Percentiles rank a stretch among this genome's conserved stretches.
Conservation (phyloP, 352 stramenopile genomes). For the Phytophthora fragariaefolia region DNA sequence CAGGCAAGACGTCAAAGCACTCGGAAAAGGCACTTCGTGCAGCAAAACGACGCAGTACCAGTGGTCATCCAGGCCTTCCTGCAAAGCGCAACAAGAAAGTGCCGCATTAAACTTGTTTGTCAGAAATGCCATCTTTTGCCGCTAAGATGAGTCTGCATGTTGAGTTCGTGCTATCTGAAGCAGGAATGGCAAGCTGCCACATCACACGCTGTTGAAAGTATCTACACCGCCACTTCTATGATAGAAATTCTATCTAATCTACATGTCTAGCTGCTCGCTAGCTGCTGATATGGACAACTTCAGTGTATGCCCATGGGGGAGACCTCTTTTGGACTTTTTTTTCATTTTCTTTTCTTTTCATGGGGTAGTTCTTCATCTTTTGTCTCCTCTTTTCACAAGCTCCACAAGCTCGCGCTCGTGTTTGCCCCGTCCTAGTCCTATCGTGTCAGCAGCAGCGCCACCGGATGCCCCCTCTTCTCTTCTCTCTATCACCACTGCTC, state of each 20-base stretch:
- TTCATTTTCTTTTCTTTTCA: constrained; percentile 36
- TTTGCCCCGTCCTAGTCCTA: constrained; percentile 25
- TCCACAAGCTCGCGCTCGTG: constrained; percentile 5
- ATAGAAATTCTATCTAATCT: constrained; percentile 29
- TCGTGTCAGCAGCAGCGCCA: not conserved
- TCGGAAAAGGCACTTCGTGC: constrained; percentile 58
- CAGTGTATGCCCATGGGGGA: constrained; percentile 25
- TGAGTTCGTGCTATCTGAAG: too few species aligned
- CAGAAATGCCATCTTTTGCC: not conserved
- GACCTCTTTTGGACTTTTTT: constrained; percentile 35
- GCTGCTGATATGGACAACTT: constrained; percentile 31
- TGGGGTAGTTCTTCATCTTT: constrained; percentile 36
- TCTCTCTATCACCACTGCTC: not conserved
- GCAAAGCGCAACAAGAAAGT: constrained; percentile 73
- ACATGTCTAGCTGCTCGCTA: constrained; percentile 17
- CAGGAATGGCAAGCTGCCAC: not conserved
- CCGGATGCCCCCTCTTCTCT: not conserved
- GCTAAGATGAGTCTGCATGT: too few species aligned
- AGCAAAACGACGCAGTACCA: constrained; percentile 52
- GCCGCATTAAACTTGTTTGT: constrained; percentile 16
- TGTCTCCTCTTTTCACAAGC: constrained; percentile 39
- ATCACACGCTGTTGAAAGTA: constrained; percentile 5
- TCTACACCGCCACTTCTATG: too few species aligned
- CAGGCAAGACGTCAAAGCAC: constrained; percentile 62
- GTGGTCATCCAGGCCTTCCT: constrained; percentile 35